A percentile compares a stretch with the other conserved stretches of the same genome.
Evolutionary conservation across 2,329 filamentous ascomycete species (phyloP).

Genomic region (Cadophora sp.): DNA sequence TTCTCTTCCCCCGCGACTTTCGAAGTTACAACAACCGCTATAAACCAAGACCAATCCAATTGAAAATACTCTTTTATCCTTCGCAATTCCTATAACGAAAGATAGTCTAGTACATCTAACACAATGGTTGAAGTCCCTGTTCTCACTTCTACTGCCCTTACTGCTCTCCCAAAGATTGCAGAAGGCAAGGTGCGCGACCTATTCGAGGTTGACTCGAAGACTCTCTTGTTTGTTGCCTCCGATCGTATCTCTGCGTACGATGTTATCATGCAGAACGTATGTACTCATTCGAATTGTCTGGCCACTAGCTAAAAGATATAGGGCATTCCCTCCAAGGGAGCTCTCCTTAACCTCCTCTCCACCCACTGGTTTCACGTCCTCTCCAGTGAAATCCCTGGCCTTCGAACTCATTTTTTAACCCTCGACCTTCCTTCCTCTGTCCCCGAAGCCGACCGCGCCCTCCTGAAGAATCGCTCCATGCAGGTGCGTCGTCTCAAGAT

Average conservation of each 20-base stretch:
- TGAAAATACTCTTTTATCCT: not conserved
- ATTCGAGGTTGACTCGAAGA: conserved; percentile 72
- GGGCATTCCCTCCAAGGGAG: conserved; percentile 73
- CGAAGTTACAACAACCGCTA: not conserved
- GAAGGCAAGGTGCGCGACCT: conserved; percentile 80
- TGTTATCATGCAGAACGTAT: conserved; percentile 82
- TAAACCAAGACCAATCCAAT: not conserved
- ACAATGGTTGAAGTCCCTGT: conserved; percentile 13
- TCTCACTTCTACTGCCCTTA: conserved; percentile 33
- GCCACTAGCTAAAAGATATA: conserved; percentile 48
- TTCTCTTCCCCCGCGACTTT: not conserved
- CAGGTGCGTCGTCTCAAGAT: conserved; percentile 68
- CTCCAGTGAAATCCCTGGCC: conserved; percentile 58
- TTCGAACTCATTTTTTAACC: conserved; percentile 69
- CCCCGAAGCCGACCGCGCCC: conserved; percentile 41
- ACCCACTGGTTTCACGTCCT: conserved; percentile 73
- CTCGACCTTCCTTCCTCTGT: conserved; percentile 60
- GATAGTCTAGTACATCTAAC: not conserved
- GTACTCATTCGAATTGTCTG: conserved; percentile 53
- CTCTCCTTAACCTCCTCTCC: conserved; percentile 71
- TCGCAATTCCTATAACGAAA: not conserved
- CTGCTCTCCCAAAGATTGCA: conserved; percentile 39
- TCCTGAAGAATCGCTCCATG: conserved; percentile 61
- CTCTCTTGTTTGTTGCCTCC: conserved; percentile 82
- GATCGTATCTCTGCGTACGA: conserved; percentile 97